These are phyloP conservation scores for Triglochin maritima DNA, from an alignment of 106 monocot species.

Conservation along the genomic window DNA sequence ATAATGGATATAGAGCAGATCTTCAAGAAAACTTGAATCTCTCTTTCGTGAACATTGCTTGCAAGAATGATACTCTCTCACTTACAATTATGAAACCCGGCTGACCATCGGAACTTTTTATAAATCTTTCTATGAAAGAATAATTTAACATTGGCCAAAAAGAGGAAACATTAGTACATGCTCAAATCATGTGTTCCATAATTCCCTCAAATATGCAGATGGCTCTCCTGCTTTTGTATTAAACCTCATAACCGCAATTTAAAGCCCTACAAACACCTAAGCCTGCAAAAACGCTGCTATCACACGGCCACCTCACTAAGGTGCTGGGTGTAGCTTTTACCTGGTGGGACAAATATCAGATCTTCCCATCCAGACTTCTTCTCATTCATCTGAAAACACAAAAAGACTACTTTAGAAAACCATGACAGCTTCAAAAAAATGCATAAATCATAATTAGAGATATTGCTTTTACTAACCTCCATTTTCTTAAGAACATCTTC, in stretches of 20 bases:
- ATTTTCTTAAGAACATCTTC: conserved; percentile 97
- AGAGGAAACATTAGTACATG: too few relatives aligned
- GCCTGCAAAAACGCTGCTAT: conserved; percentile 1
- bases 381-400: conserved; percentile 61
- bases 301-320: conserved; percentile 66
- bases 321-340: conserved; percentile 71
- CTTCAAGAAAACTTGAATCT: too few relatives aligned
- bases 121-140: too few relatives aligned
- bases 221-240: neutral
- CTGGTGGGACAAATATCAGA: conserved; percentile 91
- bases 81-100: too few relatives aligned
- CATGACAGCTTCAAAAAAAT: neutral
- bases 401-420: neutral
- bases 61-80: too few relatives aligned
- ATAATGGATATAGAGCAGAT: too few relatives aligned
- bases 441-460: neutral
- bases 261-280: neutral
- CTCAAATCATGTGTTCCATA: too few relatives aligned
- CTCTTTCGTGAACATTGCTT: too few relatives aligned
- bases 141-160: too few relatives aligned
- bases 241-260: too few relatives aligned
- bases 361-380: conserved; percentile 97
- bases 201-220: too few relatives aligned
- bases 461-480: conserved; percentile 45
- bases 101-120: too few relatives aligned